Percentiles rank a stretch among this genome's conserved stretches.
Conservation (phyloP, 2,329 filamentous ascomycete species). For the Pseudopyricularia cyperi region DNA sequence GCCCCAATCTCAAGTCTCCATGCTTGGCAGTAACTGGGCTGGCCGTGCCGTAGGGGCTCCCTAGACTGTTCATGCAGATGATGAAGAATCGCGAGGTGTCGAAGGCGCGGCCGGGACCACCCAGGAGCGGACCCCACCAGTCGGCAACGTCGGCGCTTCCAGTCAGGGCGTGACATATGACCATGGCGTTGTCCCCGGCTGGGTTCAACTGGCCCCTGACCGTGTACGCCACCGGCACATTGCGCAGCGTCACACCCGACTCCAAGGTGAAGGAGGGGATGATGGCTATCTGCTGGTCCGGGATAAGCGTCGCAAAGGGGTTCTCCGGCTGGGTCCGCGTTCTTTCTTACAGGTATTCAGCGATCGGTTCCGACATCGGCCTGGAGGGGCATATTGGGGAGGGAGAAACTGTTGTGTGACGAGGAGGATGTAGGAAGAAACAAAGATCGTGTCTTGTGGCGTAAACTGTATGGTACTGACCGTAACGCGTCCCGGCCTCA, state of each 20-base stretch:
- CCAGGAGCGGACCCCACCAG: constrained; percentile 79
- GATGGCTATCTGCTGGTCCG: constrained; percentile 75
- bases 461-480: constrained; percentile 1
- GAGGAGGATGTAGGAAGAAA: neutral
- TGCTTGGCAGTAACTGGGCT: constrained; percentile 83
- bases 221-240: constrained; percentile 60
- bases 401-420: neutral
- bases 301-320: constrained; percentile 74
- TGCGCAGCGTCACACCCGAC: constrained; percentile 70
- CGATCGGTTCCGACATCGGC: constrained; percentile 23
- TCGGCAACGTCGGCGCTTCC: constrained; percentile 75
- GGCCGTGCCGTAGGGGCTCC: constrained; percentile 77
- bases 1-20: constrained; percentile 57
- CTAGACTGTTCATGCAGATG: constrained; percentile 74
- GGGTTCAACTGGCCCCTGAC: constrained; percentile 48
- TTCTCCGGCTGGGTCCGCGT: constrained; percentile 69
- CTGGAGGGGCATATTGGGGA: neutral
- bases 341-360: constrained; percentile 58
- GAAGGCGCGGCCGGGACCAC: constrained; percentile 65
- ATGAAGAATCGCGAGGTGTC: constrained; percentile 76
- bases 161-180: constrained; percentile 74
- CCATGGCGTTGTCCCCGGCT: constrained; percentile 53
- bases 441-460: neutral
- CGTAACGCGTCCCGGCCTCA: neutral
- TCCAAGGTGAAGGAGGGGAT: constrained; percentile 87